phyloP scores from a whole-genome alignment of 2,329 filamentous ascomycete genomes.

The Reticulascus tulasneorum region DNA sequence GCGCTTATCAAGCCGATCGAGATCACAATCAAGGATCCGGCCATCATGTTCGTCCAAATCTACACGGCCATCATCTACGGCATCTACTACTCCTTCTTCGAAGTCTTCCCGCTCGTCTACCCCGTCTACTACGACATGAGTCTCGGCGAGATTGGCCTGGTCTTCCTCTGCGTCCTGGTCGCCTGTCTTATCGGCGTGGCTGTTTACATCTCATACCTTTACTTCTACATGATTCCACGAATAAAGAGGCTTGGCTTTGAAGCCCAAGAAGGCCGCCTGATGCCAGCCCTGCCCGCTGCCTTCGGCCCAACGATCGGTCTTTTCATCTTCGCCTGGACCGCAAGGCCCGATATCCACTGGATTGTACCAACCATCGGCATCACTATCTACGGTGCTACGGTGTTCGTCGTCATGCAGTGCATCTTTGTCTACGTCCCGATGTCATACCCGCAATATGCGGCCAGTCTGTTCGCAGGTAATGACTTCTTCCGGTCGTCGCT shows the following conservation, averaged over 20 bases:
- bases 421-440: slow-evolving; percentile 58
- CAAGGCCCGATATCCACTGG: slow-evolving; percentile 47
- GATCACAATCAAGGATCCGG: slow-evolving; percentile 58
- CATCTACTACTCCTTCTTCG: slow-evolving; percentile 61
- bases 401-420: slow-evolving; percentile 55
- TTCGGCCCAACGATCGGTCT: slow-evolving; percentile 55
- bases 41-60: slow-evolving; percentile 57
- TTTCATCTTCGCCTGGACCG: slow-evolving; percentile 59
- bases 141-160: slow-evolving; percentile 52
- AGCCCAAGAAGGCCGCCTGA: slow-evolving; percentile 48
- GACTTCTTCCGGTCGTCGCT: slow-evolving; percentile 56
- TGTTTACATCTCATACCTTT: slow-evolving; percentile 47
- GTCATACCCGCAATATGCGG: slow-evolving; percentile 52
- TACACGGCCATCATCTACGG: slow-evolving; percentile 61
- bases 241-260: slow-evolving; percentile 45
- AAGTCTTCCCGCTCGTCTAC: slow-evolving; percentile 64
- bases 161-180: slow-evolving; percentile 59
- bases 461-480: slow-evolving; percentile 57
- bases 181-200: slow-evolving; percentile 48
- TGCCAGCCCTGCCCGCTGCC: slow-evolving; percentile 49
- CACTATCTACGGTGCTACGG: slow-evolving; percentile 46
- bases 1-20: slow-evolving; percentile 58
- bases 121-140: slow-evolving; percentile 56
- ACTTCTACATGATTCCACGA: slow-evolving; percentile 47
- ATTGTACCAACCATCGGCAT: slow-evolving; percentile 55